A percentile compares a stretch with the other conserved stretches of the same genome.
phyloP scores from a whole-genome alignment of 2,329 filamentous ascomycete genomes.

The Ceratocystiopsis brevicomis region DNA sequence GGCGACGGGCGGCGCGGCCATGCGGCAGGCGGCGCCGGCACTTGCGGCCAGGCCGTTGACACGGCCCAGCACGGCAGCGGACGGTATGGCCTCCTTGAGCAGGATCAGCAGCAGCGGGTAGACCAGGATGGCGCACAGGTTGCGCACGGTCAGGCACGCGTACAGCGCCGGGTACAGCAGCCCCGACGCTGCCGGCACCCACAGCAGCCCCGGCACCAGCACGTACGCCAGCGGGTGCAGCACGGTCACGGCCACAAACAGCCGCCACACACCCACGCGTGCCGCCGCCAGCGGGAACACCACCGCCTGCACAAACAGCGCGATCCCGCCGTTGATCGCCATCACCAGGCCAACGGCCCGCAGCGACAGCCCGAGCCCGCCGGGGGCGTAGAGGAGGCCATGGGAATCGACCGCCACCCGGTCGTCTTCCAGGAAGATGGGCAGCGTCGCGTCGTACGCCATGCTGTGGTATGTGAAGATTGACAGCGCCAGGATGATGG shows the following conservation, averaged over 20 bases:
- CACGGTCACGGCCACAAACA: constrained; percentile 38
- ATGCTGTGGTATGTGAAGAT: constrained; percentile 93
- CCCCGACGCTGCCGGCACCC: constrained; percentile 25
- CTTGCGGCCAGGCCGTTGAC: constrained; percentile 49
- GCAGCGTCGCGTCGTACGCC: constrained; percentile 81
- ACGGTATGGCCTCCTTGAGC: constrained; percentile 46
- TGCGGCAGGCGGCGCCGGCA: constrained; percentile 46
- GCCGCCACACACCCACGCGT: constrained; percentile 36
- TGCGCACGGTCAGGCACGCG: constrained; percentile 34
- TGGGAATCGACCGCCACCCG: constrained; percentile 15
- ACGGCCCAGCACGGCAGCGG: constrained; percentile 35
- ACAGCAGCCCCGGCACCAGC: constrained; percentile 37
- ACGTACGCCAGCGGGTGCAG: constrained; percentile 44
- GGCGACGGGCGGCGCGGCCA: constrained; percentile 45
- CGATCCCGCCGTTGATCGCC: constrained; percentile 42
- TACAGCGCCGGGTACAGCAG: constrained; percentile 40
- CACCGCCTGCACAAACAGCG: constrained; percentile 52
- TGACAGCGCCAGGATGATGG: constrained; percentile 62
- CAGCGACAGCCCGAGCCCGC: constrained; percentile 43
- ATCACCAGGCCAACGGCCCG: constrained; percentile 39
- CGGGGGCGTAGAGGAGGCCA: constrained; percentile 35
- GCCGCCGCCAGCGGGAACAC: constrained; percentile 44
- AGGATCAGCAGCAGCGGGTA: constrained; percentile 48
- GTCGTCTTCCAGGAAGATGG: constrained; percentile 80
- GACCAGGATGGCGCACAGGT: constrained; percentile 42